phyloP scores from a whole-genome alignment of 768 basidiomycete species.

The Sistotremastrum niveocremeum region DNA sequence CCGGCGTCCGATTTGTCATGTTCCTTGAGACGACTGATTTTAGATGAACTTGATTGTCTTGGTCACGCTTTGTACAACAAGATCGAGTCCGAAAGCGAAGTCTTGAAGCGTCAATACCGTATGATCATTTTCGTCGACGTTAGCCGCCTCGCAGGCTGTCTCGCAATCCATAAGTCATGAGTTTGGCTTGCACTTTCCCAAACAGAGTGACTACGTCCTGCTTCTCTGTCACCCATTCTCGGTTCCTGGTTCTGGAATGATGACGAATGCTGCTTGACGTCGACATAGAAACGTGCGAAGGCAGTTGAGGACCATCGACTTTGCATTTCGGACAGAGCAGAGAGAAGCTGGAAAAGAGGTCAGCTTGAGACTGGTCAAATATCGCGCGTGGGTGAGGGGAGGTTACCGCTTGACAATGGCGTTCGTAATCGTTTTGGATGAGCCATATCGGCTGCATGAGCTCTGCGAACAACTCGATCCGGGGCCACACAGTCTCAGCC shows the following conservation, averaged over 20 bases:
- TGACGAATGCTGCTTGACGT: conserved; percentile 65
- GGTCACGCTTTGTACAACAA: conserved; percentile 64
- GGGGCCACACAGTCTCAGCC: conserved; percentile 82
- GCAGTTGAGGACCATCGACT: conserved; percentile 50
- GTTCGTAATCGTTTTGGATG: conserved; percentile 84
- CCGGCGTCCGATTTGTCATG: conserved; percentile 89
- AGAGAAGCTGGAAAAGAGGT: conserved; percentile 41
- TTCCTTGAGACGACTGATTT: conserved; percentile 83
- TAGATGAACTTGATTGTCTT: conserved; percentile 95
- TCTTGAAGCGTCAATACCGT: conserved; percentile 84
- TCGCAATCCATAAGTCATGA: conserved; percentile 77
- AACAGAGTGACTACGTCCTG: conserved; percentile 81
- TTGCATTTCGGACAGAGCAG: conserved; percentile 53
- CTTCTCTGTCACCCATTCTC: conserved; percentile 79
- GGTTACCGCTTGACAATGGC: conserved; percentile 61
- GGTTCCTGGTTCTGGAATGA: conserved; percentile 70
- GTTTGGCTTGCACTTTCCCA: conserved; percentile 87
- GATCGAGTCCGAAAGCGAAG: conserved; percentile 76
- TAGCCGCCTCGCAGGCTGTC: conserved; percentile 73
- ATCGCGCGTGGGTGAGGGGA: no score
- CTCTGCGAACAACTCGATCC: conserved; percentile 93
- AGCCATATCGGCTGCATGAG: conserved; percentile 89
- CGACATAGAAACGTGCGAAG: conserved; percentile 64
- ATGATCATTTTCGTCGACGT: conserved; percentile 95
- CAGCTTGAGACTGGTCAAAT: conserved; percentile 5